Evolutionary conservation across 345 rosid genomes (phyloP), one percentile per base, ranked within the genome.

Genomic region (Dipteronia dyeriana): DNA sequence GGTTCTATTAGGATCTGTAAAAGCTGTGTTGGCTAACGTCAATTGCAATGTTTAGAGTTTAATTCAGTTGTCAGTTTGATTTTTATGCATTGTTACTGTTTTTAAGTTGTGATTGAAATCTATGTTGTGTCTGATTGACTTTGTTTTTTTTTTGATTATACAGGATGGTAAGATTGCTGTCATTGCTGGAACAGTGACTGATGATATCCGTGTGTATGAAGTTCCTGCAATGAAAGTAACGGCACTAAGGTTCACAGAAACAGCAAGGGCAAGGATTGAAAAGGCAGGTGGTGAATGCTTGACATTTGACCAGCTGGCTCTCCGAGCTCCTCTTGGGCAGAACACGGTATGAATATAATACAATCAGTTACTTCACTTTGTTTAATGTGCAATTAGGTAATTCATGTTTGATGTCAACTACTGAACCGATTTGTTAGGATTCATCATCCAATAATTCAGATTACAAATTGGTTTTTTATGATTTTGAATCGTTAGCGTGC

Each of bases 201-300:
- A 95, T 84, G 99, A 95, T 75, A 79, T 90, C 53, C 86, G 99
- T 76, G 89, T 88, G 53, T 91, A 91, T 64, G 96, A 93, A 59
- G 94, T 93, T 66, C 99, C 98, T 0, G 83, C 92, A 0, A 31
- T 95, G 82, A 95, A 91, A 75, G 88, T 93, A 10, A 89, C 97
- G 61, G 98, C 98, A 34, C 75, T 95, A 85, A 87, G 92, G 85
- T 92, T 95, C 82, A 92, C 98, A 0, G 98, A 95, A 86, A 93
- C 91, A 0, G 99, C 92, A 0, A 90, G 97, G 68, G 98, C 97
- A 10, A 93, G 98, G 78, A 95, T 95, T 59, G 98, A 90, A 90
- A 93, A 90, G 84, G 98, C 99, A 14, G 99, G 99, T 68, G 97
- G 98, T 54, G 94, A 95, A 76, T 95, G 98, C 84, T 78, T 91